A percentile compares a stretch with the other conserved stretches of the same genome.
These are phyloP conservation scores for Aspergillus sp. DNA, from an alignment of 2,329 filamentous ascomycete genomes.

Conservation along the genomic window DNA sequence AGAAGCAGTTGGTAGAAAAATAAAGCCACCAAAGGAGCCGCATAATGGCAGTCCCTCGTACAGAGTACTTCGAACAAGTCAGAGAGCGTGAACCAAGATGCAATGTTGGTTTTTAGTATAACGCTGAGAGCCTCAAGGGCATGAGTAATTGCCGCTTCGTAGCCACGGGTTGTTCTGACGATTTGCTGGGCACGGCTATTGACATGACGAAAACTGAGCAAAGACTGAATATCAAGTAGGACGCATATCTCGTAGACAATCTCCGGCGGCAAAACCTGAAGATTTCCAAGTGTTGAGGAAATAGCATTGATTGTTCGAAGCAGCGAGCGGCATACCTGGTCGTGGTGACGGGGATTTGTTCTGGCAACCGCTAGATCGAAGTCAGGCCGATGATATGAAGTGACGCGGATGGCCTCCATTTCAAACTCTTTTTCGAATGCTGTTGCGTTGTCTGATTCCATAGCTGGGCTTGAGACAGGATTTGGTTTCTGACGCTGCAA, in stretches of 20 bases:
- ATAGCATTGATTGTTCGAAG: neutral
- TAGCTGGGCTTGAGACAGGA: too few relatives aligned
- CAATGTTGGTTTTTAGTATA: neutral
- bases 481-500: too few relatives aligned
- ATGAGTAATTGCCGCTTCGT: neutral
- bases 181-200: neutral
- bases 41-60: neutral
- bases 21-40: neutral
- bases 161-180: neutral
- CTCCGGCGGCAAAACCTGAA: neutral
- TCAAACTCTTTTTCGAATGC: too few relatives aligned
- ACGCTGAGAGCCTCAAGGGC: neutral
- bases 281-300: neutral
- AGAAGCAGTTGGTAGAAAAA: constrained; percentile 10
- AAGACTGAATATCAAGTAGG: neutral
- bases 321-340: neutral
- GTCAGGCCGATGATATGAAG: neutral
- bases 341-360: neutral
- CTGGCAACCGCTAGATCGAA: neutral
- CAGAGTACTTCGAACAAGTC: neutral
- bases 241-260: neutral
- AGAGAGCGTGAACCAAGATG: neutral
- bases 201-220: neutral
- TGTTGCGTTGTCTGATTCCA: too few relatives aligned
- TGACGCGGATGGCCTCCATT: too few relatives aligned